These are phyloP conservation scores for Rosa hybrid DNA, from an alignment of 331 rosid species.

Conservation along the genomic window DNA sequence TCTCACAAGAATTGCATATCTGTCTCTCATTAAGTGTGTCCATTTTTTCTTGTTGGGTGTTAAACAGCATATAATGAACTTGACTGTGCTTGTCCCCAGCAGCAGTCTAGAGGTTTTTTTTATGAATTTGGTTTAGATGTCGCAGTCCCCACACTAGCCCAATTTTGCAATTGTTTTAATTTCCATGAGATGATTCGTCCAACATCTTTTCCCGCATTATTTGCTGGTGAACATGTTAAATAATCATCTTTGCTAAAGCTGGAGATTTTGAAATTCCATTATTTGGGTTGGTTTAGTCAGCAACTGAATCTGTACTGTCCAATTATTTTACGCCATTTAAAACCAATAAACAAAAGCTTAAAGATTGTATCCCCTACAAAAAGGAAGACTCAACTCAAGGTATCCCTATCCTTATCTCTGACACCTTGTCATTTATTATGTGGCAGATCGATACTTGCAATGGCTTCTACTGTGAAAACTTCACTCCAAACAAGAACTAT, in stretches of 20 bases:
- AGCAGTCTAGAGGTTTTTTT: conserved; percentile 4
- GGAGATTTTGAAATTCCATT: not conserved
- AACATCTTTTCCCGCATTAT: not conserved
- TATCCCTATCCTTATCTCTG: conserved; percentile 1
- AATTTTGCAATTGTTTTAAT: not conserved
- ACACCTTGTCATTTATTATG: conserved; percentile 20
- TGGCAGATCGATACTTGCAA: conserved; percentile 89
- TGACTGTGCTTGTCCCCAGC: conserved; percentile 10
- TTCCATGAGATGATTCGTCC: not conserved
- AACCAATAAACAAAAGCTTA: not conserved
- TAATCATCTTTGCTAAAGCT: not conserved
- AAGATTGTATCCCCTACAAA: not conserved
- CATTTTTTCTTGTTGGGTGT: conserved; percentile 46
- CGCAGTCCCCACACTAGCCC: not conserved
- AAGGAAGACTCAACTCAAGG: not conserved
- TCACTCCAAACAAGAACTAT: conserved; percentile 61
- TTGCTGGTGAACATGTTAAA: not conserved
- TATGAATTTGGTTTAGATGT: conserved; percentile 11
- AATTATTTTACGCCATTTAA: not conserved
- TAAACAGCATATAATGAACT: conserved; percentile 26
- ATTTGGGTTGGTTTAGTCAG: conserved; percentile 6
- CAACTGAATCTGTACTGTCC: not conserved
- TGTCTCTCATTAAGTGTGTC: conserved; percentile 26
- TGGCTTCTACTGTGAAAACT: conserved; percentile 90
- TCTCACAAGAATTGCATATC: not conserved